phyloP scores from a whole-genome alignment of 345 rosid species.

The Adansonia digitata region DNA sequence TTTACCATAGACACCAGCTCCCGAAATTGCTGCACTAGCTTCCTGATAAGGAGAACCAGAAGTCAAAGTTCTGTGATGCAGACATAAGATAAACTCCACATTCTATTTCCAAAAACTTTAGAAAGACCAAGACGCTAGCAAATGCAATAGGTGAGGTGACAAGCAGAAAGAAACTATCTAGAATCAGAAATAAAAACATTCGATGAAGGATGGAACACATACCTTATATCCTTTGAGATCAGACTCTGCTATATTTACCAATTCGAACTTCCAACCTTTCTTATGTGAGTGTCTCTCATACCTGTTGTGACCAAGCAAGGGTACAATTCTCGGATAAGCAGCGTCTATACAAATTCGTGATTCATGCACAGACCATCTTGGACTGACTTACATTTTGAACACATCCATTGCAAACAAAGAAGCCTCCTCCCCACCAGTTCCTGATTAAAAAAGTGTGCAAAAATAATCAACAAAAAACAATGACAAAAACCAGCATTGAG shows the following conservation, averaged over 20 bases:
- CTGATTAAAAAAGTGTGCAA: slow-evolving; percentile 26
- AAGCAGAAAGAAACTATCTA: not conserved
- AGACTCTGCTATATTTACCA: slow-evolving; percentile 68
- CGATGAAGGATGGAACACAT: slow-evolving; percentile 4
- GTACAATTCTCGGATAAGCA: not conserved
- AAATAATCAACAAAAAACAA: slow-evolving; percentile 1
- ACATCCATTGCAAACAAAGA: slow-evolving; percentile 94
- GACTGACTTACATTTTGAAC: slow-evolving; percentile 65
- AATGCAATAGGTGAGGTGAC: not conserved
- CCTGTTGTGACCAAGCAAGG: slow-evolving; percentile 38
- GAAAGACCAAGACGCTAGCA: not conserved
- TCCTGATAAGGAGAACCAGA: slow-evolving; percentile 44
- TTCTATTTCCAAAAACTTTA: not conserved
- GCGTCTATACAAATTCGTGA: not conserved
- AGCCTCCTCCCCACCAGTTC: slow-evolving; percentile 97
- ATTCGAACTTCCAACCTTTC: slow-evolving; percentile 88
- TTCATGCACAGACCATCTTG: not conserved
- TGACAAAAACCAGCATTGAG: not conserved
- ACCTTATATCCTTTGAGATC: slow-evolving; percentile 93
- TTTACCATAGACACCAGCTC: slow-evolving; percentile 75
- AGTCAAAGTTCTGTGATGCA: slow-evolving; percentile 17
- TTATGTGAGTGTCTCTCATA: slow-evolving; percentile 87
- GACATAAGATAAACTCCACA: slow-evolving; percentile 7
- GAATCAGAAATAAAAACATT: not conserved
- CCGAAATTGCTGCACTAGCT: slow-evolving; percentile 91